These are phyloP conservation scores for Stenocarpella maydis DNA, from an alignment of 2,329 filamentous ascomycete genomes.

Conservation along the genomic window DNA sequence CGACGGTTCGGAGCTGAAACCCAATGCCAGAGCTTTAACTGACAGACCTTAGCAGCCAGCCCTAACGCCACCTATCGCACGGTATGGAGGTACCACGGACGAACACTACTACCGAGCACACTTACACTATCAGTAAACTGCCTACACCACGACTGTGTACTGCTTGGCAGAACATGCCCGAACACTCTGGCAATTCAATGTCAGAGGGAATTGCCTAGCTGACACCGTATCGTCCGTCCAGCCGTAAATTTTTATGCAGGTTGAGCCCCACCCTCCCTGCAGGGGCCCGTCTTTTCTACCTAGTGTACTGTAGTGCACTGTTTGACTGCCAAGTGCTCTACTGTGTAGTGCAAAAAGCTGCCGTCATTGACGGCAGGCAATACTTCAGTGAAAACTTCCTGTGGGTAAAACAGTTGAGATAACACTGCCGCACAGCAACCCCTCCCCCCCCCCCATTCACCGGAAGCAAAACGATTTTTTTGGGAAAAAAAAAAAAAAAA, in stretches of 20 bases:
- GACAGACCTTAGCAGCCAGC: neutral
- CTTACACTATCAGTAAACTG: too few species aligned
- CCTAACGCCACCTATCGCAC: neutral
- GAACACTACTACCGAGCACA: too few species aligned
- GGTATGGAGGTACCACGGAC: neutral
- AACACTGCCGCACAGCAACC: too few species aligned
- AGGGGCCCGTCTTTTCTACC: neutral
- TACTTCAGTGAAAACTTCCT: slow-evolving; percentile 11
- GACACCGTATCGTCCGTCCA: neutral
- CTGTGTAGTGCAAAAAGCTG: neutral
- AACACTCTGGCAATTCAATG: too few species aligned
- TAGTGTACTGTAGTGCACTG: neutral
- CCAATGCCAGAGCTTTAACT: slow-evolving; percentile 5
- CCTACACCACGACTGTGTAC: too few species aligned
- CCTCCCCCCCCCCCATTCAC: too few species aligned
- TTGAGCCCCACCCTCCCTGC: neutral
- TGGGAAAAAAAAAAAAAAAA: neutral
- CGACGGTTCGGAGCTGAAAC: slow-evolving; percentile 8
- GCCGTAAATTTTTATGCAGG: neutral
- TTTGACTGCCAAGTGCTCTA: too few species aligned
- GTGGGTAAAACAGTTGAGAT: neutral
- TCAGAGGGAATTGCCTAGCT: too few species aligned
- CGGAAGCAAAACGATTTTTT: too few species aligned
- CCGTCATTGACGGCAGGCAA: slow-evolving; percentile 14
- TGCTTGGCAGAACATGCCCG: too few species aligned